These are phyloP conservation scores for Penicillium chermesinum DNA, from an alignment of 495 filamentous ascomycete genomes.

Conservation along the genomic window DNA sequence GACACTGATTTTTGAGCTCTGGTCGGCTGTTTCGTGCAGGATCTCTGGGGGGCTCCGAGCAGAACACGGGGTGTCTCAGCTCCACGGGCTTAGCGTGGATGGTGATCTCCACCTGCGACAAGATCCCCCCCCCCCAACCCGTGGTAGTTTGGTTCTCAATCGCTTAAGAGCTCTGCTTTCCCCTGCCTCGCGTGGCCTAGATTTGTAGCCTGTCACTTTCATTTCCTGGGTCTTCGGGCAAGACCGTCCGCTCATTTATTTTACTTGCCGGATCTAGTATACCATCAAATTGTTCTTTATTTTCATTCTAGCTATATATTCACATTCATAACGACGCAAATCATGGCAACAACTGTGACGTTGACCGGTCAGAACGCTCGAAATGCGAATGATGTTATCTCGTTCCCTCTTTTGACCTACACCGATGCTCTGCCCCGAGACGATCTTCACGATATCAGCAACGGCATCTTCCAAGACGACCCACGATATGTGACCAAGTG, in stretches of 20 bases:
- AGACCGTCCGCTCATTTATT: slow-evolving; percentile 46
- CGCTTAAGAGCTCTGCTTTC: not conserved
- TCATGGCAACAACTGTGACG: slow-evolving; percentile 27
- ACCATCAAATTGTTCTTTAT: slow-evolving; percentile 2
- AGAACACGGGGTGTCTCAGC: not conserved
- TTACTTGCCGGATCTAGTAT: slow-evolving; percentile 6
- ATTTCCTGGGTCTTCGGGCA: slow-evolving; percentile 42
- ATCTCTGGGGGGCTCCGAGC: not conserved
- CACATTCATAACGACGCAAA: not conserved
- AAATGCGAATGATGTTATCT: slow-evolving; percentile 20
- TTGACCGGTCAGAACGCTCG: not conserved
- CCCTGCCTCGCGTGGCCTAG: slow-evolving; percentile 2
- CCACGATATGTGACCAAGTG: slow-evolving; percentile 11
- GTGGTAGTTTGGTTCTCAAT: not conserved
- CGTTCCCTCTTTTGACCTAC: slow-evolving; percentile 32
- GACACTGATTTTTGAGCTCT: no score
- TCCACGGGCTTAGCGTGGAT: not conserved
- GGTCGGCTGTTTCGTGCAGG: no score
- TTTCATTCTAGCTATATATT: slow-evolving; percentile 11
- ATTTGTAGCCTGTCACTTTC: slow-evolving; percentile 14
- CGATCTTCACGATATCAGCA: slow-evolving; percentile 21
- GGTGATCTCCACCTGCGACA: not conserved
- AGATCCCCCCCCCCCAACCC: not conserved
- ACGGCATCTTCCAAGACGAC: slow-evolving; percentile 3
- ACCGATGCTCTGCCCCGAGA: slow-evolving; percentile 32